Evolutionary conservation across 345 rosid genomes (phyloP).

Genomic region (Conringia planisiliqua): DNA sequence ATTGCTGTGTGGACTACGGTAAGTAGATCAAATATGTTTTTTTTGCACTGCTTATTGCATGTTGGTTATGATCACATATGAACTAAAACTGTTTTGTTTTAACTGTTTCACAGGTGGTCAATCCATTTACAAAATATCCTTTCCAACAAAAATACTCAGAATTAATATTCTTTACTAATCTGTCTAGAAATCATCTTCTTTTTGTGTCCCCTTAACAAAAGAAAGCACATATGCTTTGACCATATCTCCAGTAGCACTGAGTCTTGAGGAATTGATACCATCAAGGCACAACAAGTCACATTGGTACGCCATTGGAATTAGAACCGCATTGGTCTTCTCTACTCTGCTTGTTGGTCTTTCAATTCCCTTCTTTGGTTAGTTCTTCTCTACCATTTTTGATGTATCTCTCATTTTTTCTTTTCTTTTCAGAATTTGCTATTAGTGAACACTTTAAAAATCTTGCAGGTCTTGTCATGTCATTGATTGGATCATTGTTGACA

Average conservation of each 20-base stretch:
- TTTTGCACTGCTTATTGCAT: neutral
- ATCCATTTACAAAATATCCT: slow-evolving; percentile 96
- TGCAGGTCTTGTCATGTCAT: slow-evolving; percentile 85
- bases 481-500: slow-evolving; percentile 89
- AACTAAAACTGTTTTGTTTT: neutral
- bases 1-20: slow-evolving; percentile 98
- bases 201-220: slow-evolving; percentile 33
- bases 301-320: slow-evolving; percentile 58
- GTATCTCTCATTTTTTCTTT: neutral
- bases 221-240: slow-evolving; percentile 77
- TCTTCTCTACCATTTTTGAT: neutral
- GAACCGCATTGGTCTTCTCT: slow-evolving; percentile 78
- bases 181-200: neutral
- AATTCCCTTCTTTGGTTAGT: slow-evolving; percentile 85
- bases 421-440: neutral
- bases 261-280: slow-evolving; percentile 92
- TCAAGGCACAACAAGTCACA: slow-evolving; percentile 57
- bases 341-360: slow-evolving; percentile 74
- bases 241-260: slow-evolving; percentile 88
- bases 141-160: slow-evolving; percentile 21
- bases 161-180: neutral
- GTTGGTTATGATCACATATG: neutral
- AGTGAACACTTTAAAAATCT: neutral
- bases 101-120: slow-evolving; percentile 62
- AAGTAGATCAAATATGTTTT: slow-evolving; percentile 10